A percentile compares a stretch with the other conserved stretches of the same genome.
Conservation (phyloP, 169 alveolate species). For the Plasmodium cynomolgi region DNA sequence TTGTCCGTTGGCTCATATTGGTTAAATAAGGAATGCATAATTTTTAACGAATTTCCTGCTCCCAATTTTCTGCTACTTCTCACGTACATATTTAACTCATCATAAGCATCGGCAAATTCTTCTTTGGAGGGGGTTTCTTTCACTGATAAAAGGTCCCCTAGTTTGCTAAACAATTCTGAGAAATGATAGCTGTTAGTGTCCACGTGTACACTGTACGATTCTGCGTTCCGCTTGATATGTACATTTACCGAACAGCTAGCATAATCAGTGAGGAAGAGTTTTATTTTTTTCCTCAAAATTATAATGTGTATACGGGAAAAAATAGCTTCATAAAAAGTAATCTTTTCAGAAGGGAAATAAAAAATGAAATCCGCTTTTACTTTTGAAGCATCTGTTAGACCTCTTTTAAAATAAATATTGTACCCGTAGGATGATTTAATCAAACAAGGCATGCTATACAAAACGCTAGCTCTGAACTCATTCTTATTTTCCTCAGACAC, state of each 20-base stretch:
- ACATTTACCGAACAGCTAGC: slow-evolving; percentile 49
- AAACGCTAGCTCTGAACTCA: slow-evolving; percentile 4
- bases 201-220: slow-evolving; percentile 41
- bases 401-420: slow-evolving; percentile 65
- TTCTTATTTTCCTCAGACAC: slow-evolving; percentile 37
- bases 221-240: slow-evolving; percentile 18
- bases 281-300: slow-evolving; percentile 37
- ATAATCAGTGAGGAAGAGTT: slow-evolving; percentile 43
- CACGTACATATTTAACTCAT: slow-evolving; percentile 29
- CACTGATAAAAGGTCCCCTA: slow-evolving; percentile 42
- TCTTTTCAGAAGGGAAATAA: slow-evolving; percentile 66
- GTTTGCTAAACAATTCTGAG: slow-evolving; percentile 30
- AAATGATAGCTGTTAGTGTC: slow-evolving; percentile 44
- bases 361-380: slow-evolving; percentile 65
- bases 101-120: slow-evolving; percentile 68
- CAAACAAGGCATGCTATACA: slow-evolving; percentile 66
- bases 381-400: slow-evolving; percentile 45
- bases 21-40: slow-evolving; percentile 68
- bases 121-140: slow-evolving; percentile 41
- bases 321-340: slow-evolving; percentile 62
- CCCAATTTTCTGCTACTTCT: background rate
- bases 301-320: slow-evolving; percentile 65
- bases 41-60: slow-evolving; percentile 36
- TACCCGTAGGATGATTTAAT: slow-evolving; percentile 74
- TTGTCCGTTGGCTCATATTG: slow-evolving; percentile 51